A percentile compares a stretch with the other conserved stretches of the same genome.
Evolutionary conservation across 805 yeast genomes (phyloP).

Genomic region (Barnettozyma californica): DNA sequence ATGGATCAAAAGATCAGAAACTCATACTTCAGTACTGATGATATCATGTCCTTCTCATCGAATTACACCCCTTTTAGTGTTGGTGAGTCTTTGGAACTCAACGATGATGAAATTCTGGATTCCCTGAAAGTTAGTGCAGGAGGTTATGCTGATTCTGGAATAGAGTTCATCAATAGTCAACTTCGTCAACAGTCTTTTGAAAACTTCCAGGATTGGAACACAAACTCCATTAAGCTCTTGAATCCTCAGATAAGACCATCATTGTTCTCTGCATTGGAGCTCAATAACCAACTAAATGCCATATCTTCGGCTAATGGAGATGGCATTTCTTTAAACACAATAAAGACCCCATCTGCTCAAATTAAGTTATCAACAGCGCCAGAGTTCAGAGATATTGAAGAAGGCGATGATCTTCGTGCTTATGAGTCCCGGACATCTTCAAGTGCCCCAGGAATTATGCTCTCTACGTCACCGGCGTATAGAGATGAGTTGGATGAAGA

Average conservation of each 20-base stretch:
- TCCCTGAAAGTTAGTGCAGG: slow-evolving; percentile 4
- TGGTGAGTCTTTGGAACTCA: slow-evolving; percentile 17
- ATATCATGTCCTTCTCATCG: slow-evolving; percentile 3
- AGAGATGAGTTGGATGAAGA: slow-evolving; percentile 9
- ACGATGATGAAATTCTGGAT: slow-evolving; percentile 20
- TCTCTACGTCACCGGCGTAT: slow-evolving; percentile 3
- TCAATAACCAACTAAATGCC: slow-evolving; percentile 16
- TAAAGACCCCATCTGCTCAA: not conserved
- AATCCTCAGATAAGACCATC: slow-evolving; percentile 19
- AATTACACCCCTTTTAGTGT: slow-evolving; percentile 9
- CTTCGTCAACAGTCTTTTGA: slow-evolving; percentile 5
- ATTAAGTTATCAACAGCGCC: slow-evolving; percentile 21
- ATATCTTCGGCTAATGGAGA: slow-evolving; percentile 1
- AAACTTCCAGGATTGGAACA: slow-evolving; percentile 7
- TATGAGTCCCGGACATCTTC: slow-evolving; percentile 16
- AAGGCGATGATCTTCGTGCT: slow-evolving; percentile 7
- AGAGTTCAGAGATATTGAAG: slow-evolving; percentile 12
- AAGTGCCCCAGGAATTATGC: slow-evolving; percentile 12
- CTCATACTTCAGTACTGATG: slow-evolving; percentile 6
- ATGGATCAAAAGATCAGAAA: slow-evolving; percentile 23
- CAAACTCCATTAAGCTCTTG: slow-evolving; percentile 10
- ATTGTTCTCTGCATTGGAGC: slow-evolving; percentile 21
- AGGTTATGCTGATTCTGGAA: slow-evolving; percentile 3
- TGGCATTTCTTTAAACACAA: slow-evolving; percentile 11
- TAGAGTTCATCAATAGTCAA: slow-evolving; percentile 9